These are phyloP conservation scores for Lycium ferocissimum DNA, from an alignment of 257 asterid genomes.

Conservation along the genomic window DNA sequence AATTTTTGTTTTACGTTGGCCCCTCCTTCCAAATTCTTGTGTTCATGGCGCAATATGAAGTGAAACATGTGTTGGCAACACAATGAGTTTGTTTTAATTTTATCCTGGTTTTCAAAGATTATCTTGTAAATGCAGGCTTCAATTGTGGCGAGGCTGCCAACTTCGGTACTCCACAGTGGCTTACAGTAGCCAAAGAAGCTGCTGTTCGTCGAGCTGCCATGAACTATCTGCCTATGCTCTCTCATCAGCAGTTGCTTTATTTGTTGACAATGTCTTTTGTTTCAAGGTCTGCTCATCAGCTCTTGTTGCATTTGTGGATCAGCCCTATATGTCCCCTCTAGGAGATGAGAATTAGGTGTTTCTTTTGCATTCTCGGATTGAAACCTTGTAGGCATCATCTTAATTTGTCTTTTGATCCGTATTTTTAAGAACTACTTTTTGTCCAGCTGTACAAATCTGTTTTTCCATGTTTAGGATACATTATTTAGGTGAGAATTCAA, in stretches of 20 bases:
- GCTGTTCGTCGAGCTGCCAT: constrained; percentile 98
- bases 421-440: background rate
- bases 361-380: constrained; percentile 6
- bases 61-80: constrained; percentile 22
- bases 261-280: constrained; percentile 94
- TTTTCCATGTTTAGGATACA: background rate
- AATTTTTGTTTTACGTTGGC: background rate
- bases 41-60: constrained; percentile 15
- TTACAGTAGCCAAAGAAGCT: constrained; percentile 94
- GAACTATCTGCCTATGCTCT: constrained; percentile 99
- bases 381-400: constrained; percentile 22
- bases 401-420: background rate
- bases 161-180: constrained; percentile 97
- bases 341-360: constrained; percentile 15
- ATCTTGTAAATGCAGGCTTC: constrained; percentile 60
- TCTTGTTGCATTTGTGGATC: constrained; percentile 15
- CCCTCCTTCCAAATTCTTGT: background rate
- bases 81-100: background rate
- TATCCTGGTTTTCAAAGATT: constrained; percentile 16
- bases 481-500: background rate
- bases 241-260: constrained; percentile 94
- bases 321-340: constrained; percentile 22
- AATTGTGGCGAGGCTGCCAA: constrained; percentile 99
- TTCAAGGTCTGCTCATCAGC: constrained; percentile 66
- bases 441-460: constrained; percentile 21